phyloP scores from a whole-genome alignment of 371 early-diverging fungal genomes.

The Pancytospora epiphaga region DNA sequence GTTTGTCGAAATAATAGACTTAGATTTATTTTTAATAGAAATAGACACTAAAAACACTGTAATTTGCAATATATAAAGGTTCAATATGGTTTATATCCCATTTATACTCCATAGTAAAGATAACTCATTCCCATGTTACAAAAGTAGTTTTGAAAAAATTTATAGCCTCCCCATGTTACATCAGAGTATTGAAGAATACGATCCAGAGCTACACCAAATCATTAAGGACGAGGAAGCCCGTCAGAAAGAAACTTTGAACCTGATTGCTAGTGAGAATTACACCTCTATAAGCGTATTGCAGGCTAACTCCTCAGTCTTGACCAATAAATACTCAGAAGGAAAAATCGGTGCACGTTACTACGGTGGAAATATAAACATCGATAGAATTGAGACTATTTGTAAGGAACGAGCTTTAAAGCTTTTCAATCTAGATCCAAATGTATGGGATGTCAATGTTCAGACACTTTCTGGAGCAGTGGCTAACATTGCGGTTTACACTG shows the following conservation, averaged over 20 bases:
- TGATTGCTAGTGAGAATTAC: slow-evolving; percentile 94
- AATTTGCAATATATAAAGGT: too few relatives aligned
- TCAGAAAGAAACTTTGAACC: slow-evolving; percentile 77
- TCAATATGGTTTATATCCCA: too few relatives aligned
- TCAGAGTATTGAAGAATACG: slow-evolving; percentile 55
- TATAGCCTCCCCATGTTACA: slow-evolving; percentile 31
- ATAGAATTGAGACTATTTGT: slow-evolving; percentile 81
- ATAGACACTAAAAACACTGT: too few relatives aligned
- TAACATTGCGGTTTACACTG: slow-evolving; percentile 87
- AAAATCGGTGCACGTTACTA: slow-evolving; percentile 75
- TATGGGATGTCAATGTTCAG: slow-evolving; percentile 98
- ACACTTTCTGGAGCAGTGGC: slow-evolving; percentile 83
- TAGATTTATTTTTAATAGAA: too few relatives aligned
- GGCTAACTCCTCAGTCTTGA: slow-evolving; percentile 85
- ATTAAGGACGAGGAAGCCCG: slow-evolving; percentile 85
- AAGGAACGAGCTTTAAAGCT: slow-evolving; percentile 75
- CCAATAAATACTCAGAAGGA: slow-evolving; percentile 98
- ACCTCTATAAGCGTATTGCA: slow-evolving; percentile 87
- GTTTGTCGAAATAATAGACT: too few relatives aligned
- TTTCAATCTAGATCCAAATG: slow-evolving; percentile 70
- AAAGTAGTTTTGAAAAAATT: too few relatives aligned
- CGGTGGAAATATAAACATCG: slow-evolving; percentile 95
- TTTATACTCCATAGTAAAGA: too few relatives aligned
- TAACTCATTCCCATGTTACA: too few relatives aligned
- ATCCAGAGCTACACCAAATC: slow-evolving; percentile 81